These are phyloP conservation scores for Penstemon davidsonii DNA, from an alignment of 257 asterid species.

Conservation along the genomic window DNA sequence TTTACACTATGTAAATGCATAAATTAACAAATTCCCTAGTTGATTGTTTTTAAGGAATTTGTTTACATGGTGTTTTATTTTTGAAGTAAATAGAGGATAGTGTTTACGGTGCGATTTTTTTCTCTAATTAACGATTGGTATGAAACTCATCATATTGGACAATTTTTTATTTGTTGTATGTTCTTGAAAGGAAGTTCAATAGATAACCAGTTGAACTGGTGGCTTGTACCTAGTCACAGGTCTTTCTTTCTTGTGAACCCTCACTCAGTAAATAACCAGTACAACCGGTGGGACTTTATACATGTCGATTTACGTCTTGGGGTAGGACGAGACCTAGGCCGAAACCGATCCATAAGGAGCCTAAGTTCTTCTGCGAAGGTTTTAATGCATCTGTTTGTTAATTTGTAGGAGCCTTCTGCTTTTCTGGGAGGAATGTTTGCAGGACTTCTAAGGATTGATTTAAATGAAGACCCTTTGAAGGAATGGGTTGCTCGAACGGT, in stretches of 20 bases:
- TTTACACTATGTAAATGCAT: background rate
- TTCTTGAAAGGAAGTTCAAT: background rate
- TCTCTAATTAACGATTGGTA: background rate
- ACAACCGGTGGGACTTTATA: no score
- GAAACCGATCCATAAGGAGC: no score
- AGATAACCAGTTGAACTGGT: background rate
- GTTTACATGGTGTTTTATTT: no score
- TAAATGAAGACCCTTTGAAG: slow-evolving; percentile 78
- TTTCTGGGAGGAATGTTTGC: slow-evolving; percentile 88
- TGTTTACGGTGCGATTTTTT: background rate
- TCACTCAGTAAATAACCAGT: no score
- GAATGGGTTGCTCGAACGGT: slow-evolving; percentile 82
- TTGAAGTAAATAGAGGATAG: no score
- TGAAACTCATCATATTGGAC: no score
- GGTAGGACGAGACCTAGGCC: background rate
- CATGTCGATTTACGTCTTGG: no score
- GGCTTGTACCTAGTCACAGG: no score
- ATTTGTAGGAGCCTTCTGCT: slow-evolving; percentile 76
- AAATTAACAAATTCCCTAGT: background rate
- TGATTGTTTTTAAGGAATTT: no score
- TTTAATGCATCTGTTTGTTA: background rate
- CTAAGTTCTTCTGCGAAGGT: background rate
- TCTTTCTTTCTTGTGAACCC: background rate
- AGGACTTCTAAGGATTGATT: slow-evolving; percentile 80
- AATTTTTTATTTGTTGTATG: background rate